Conservation (phyloP, 2,329 filamentous ascomycete species). For the Fusarium sp. region DNA sequence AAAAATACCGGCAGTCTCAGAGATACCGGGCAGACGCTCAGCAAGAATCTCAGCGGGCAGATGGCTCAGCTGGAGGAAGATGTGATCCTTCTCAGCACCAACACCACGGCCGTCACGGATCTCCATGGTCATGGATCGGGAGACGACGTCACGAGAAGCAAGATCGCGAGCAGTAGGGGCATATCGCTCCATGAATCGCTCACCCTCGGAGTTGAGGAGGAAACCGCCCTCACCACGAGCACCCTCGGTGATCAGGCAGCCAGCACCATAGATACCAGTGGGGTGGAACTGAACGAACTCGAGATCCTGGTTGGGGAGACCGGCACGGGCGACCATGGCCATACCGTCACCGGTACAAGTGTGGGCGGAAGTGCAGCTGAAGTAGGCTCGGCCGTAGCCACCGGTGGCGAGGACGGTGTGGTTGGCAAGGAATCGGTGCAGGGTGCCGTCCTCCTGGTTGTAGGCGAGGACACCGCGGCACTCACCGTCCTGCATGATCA, state of each 20-base stretch:
- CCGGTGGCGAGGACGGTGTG: slow-evolving; percentile 97
- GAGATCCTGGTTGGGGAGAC: slow-evolving; percentile 98
- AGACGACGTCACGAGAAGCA: slow-evolving; percentile 94
- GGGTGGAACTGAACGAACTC: slow-evolving; percentile 99
- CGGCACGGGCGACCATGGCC: slow-evolving; percentile 98
- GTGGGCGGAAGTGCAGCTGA: slow-evolving; percentile 97
- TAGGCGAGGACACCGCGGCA: slow-evolving; percentile 97
- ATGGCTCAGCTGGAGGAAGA: slow-evolving; percentile 98
- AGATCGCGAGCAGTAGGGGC: slow-evolving; percentile 98
- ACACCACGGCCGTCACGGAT: slow-evolving; percentile 98
- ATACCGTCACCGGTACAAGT: slow-evolving; percentile 99
- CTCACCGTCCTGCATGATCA: slow-evolving; percentile 97
- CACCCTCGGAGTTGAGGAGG: slow-evolving; percentile 96
- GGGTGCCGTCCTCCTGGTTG: slow-evolving; percentile 98
- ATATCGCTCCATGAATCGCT: slow-evolving; percentile 99
- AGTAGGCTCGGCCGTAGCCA: slow-evolving; percentile 98
- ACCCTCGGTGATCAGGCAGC: slow-evolving; percentile 97
- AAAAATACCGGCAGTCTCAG: slow-evolving; percentile 97
- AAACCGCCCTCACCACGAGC: slow-evolving; percentile 98
- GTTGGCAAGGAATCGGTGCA: slow-evolving; percentile 96
- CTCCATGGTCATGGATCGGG: slow-evolving; percentile 97
- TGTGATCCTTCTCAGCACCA: slow-evolving; percentile 96
- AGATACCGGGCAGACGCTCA: slow-evolving; percentile 97
- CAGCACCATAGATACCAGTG: slow-evolving; percentile 98
- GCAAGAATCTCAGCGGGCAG: slow-evolving; percentile 91